Percentiles rank a stretch among this genome's conserved stretches.
These are phyloP conservation scores for Verticillium klebahnii DNA, from an alignment of 2,329 filamentous ascomycete species.

Conservation along the genomic window DNA sequence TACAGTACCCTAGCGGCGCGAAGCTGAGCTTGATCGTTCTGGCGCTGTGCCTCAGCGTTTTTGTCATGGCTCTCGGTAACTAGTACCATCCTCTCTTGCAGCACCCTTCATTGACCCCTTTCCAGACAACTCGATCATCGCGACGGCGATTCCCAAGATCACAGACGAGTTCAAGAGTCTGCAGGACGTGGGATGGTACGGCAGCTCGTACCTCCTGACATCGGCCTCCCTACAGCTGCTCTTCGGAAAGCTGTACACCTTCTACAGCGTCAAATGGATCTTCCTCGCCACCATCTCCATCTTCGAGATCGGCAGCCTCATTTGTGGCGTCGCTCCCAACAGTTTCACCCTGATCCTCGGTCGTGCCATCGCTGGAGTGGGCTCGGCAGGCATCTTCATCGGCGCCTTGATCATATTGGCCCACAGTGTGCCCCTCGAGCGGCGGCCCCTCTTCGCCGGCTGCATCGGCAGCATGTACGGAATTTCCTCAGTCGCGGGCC, in stretches of 20 bases:
- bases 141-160: conserved; percentile 38
- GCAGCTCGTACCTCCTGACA: conserved; percentile 36
- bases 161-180: conserved; percentile 37
- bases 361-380: conserved; percentile 29
- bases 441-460: conserved; percentile 31
- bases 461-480: conserved; percentile 38
- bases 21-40: conserved; percentile 28
- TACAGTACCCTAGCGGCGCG: conserved; percentile 5
- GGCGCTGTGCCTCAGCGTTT: conserved; percentile 33
- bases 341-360: conserved; percentile 28
- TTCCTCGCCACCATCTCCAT: conserved; percentile 31
- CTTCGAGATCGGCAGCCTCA: conserved; percentile 38
- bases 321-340: conserved; percentile 30
- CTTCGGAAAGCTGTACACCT: conserved; percentile 39
- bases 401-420: conserved; percentile 37
- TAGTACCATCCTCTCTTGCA: background rate
- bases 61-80: conserved; percentile 34
- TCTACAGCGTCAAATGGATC: conserved; percentile 37
- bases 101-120: background rate
- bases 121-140: conserved; percentile 36
- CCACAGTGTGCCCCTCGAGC: conserved; percentile 28
- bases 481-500: conserved; percentile 33
- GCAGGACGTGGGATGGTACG: conserved; percentile 46
- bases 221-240: conserved; percentile 33
- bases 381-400: conserved; percentile 42